phyloP scores from a whole-genome alignment of 1,284 basidiomycete species.

The Psilocybe mexicana region DNA sequence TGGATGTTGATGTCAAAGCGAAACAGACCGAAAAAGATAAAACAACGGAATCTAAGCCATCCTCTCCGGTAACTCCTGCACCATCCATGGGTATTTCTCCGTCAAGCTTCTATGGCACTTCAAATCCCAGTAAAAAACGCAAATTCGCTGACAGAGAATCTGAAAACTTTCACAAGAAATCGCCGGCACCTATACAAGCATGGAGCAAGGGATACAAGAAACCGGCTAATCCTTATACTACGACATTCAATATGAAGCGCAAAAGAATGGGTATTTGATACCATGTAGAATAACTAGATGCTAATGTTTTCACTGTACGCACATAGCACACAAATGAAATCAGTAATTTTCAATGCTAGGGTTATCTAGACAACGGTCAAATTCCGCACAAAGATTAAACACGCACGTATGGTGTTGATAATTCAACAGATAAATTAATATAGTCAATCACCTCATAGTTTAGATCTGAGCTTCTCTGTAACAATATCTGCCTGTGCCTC shows the following conservation, averaged over 20 bases:
- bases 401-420: neutral
- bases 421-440: neutral
- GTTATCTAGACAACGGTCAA: neutral
- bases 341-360: neutral
- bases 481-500: conserved; percentile 37
- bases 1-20: conserved; percentile 14
- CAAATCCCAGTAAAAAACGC: conserved; percentile 33
- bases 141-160: conserved; percentile 33
- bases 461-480: conserved; percentile 34
- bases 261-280: conserved; percentile 34
- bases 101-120: conserved; percentile 47
- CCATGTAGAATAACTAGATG: neutral
- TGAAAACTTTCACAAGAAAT: conserved; percentile 20
- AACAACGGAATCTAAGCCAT: neutral
- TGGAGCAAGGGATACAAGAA: conserved; percentile 27
- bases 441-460: conserved; percentile 30
- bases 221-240: conserved; percentile 22
- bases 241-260: conserved; percentile 21
- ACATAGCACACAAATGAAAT: neutral
- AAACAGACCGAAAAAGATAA: conserved; percentile 7
- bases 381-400: neutral
- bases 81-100: conserved; percentile 38
- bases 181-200: conserved; percentile 20
- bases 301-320: neutral
- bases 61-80: conserved; percentile 12